Evolutionary conservation across 164 flowering plant genomes (phyloP).

Genomic region (Paratinospora sagittata): DNA sequence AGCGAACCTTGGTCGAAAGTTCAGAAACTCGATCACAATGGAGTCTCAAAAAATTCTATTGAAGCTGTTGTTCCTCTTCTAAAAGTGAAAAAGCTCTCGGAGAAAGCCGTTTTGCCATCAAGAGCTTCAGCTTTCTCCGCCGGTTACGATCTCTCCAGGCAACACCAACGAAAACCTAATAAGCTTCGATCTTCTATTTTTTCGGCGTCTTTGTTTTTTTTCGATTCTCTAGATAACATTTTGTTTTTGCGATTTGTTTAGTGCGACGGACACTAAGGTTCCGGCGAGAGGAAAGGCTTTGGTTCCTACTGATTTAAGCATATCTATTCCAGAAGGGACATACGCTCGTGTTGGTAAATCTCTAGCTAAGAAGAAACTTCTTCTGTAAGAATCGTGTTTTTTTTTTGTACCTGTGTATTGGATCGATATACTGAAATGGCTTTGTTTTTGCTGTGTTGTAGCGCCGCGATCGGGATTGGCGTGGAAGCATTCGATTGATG

Average conservation of each 20-base stretch:
- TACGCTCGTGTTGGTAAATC: slow-evolving; percentile 70
- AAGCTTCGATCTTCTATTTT: no score
- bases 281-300: slow-evolving; percentile 80
- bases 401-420: neutral
- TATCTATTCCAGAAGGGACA: slow-evolving; percentile 65
- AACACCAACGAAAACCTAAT: neutral
- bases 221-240: no score
- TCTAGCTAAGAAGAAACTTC: neutral
- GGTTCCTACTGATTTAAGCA: slow-evolving; percentile 70
- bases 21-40: no score
- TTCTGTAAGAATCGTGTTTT: neutral
- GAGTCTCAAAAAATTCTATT: no score
- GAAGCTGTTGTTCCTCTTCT: slow-evolving; percentile 12
- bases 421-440: neutral
- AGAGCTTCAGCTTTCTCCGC: slow-evolving; percentile 56
- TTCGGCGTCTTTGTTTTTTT: no score
- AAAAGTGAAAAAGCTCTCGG: slow-evolving; percentile 57
- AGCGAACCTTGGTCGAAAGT: no score
- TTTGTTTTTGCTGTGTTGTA: slow-evolving; percentile 20
- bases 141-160: slow-evolving; percentile 75
- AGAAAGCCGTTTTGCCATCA: slow-evolving; percentile 54
- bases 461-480: slow-evolving; percentile 97
- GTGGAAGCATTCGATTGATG: slow-evolving; percentile 88
- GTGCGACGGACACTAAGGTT: slow-evolving; percentile 34
- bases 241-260: no score